Conservation (phyloP, 2,329 filamentous ascomycete species). For the Sporothrix sp. region DNA sequence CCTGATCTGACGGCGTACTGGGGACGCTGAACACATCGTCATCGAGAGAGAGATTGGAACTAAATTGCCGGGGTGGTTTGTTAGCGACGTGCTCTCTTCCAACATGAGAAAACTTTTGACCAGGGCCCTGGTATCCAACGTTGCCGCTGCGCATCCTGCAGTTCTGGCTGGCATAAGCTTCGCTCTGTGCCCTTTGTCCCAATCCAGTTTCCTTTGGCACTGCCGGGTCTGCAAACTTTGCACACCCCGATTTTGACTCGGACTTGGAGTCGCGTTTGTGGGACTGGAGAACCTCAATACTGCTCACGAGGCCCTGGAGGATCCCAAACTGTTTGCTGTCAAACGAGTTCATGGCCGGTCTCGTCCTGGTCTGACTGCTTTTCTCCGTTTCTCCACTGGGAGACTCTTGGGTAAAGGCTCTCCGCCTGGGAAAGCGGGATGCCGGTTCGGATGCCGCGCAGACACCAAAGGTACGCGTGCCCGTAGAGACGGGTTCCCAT, state of each 20-base stretch:
- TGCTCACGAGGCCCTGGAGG: slow-evolving; percentile 15
- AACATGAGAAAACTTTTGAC: background rate
- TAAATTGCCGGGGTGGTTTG: slow-evolving; percentile 25
- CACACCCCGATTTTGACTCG: background rate
- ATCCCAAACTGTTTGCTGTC: slow-evolving; percentile 19
- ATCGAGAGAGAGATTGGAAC: slow-evolving; percentile 41
- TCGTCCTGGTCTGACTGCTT: background rate
- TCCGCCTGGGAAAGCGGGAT: background rate
- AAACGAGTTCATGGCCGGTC: slow-evolving; percentile 17
- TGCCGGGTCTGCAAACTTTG: background rate
- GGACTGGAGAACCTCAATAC: slow-evolving; percentile 1
- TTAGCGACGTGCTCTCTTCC: slow-evolving; percentile 13
- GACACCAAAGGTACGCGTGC: background rate
- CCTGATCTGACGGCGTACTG: slow-evolving; percentile 16
- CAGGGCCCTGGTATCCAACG: background rate
- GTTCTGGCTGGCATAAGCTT: background rate
- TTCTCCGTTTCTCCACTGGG: slow-evolving; percentile 12
- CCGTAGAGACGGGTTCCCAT: background rate
- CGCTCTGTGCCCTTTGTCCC: no score
- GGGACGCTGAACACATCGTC: slow-evolving; percentile 31
- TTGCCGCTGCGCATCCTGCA: background rate
- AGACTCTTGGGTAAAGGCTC: background rate
- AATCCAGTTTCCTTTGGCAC: no score
- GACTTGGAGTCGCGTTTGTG: background rate
- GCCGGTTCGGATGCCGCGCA: background rate